Evolutionary conservation across 2,329 filamentous ascomycete genomes (phyloP).

Genomic region (Neobulgaria alba): DNA sequence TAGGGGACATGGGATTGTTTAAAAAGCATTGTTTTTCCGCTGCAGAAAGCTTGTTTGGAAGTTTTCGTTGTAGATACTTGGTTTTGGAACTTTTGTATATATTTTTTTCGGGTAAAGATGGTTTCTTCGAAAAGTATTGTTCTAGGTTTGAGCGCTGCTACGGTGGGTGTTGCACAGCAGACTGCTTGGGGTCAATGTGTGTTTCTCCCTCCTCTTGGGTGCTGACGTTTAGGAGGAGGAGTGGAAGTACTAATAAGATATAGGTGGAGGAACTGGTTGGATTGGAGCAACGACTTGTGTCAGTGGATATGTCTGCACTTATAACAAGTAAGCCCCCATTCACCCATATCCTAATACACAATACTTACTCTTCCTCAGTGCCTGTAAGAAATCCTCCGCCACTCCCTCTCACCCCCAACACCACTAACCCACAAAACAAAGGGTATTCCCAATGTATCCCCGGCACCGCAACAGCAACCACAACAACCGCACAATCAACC

Average conservation of each 20-base stretch:
- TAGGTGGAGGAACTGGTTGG: slow-evolving; percentile 23
- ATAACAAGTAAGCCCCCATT: slow-evolving; percentile 20
- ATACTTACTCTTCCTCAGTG: slow-evolving; percentile 4
- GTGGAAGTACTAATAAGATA: slow-evolving; percentile 1
- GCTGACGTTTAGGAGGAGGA: neutral
- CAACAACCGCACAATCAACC: slow-evolving; percentile 9
- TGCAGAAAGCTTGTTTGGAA: slow-evolving; percentile 4
- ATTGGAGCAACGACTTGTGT: slow-evolving; percentile 21
- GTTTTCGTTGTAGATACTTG: neutral
- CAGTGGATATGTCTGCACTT: slow-evolving; percentile 19
- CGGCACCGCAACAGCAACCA: slow-evolving; percentile 19
- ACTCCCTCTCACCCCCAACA: neutral
- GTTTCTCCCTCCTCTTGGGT: neutral
- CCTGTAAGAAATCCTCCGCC: slow-evolving; percentile 6
- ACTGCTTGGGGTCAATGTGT: slow-evolving; percentile 21
- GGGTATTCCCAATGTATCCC: slow-evolving; percentile 35
- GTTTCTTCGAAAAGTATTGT: neutral
- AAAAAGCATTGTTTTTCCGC: neutral
- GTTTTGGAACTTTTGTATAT: slow-evolving; percentile 1
- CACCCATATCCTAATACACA: neutral
- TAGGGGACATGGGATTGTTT: slow-evolving; percentile 7
- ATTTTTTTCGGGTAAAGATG: slow-evolving; percentile 7
- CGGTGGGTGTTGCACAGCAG: slow-evolving; percentile 11
- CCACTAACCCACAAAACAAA: slow-evolving; percentile 2
- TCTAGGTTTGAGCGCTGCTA: neutral